A percentile compares a stretch with the other conserved stretches of the same genome.
Evolutionary conservation across 192 early-diverging fungal genomes (phyloP).

Genomic region (Umbelopsis vinacea): DNA sequence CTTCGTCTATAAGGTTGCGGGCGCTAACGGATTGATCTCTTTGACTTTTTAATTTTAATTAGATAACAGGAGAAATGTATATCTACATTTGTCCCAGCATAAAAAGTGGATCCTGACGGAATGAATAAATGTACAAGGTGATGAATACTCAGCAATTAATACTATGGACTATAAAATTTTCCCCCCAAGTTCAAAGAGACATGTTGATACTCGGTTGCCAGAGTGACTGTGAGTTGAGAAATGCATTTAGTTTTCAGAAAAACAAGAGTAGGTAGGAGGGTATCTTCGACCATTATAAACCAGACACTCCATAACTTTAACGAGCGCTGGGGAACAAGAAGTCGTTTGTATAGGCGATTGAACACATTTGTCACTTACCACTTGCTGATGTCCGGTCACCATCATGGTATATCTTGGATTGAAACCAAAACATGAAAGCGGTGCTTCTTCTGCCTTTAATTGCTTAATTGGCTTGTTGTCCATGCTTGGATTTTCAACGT

Average conservation of each 20-base stretch:
- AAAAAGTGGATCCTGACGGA: too few species aligned
- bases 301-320: neutral
- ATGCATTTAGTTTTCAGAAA: neutral
- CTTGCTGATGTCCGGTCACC: slow-evolving; percentile 63
- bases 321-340: slow-evolving; percentile 4
- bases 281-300: slow-evolving; percentile 32
- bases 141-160: neutral
- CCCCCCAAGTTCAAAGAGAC: neutral
- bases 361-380: slow-evolving; percentile 57
- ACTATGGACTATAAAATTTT: too few species aligned
- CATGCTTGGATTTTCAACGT: slow-evolving; percentile 50
- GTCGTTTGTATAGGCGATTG: neutral
- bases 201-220: slow-evolving; percentile 7
- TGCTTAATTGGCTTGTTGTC: slow-evolving; percentile 45
- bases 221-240: neutral
- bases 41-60: too few species aligned
- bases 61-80: too few species aligned
- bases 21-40: too few species aligned
- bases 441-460: slow-evolving; percentile 52
- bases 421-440: slow-evolving; percentile 63
- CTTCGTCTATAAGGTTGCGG: too few species aligned
- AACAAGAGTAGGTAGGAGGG: neutral
- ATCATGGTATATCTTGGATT: slow-evolving; percentile 81
- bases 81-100: too few species aligned
- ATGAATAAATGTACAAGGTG: too few species aligned